Conservation (phyloP, 208 protist species). For the Leishmania guyanensis region DNA sequence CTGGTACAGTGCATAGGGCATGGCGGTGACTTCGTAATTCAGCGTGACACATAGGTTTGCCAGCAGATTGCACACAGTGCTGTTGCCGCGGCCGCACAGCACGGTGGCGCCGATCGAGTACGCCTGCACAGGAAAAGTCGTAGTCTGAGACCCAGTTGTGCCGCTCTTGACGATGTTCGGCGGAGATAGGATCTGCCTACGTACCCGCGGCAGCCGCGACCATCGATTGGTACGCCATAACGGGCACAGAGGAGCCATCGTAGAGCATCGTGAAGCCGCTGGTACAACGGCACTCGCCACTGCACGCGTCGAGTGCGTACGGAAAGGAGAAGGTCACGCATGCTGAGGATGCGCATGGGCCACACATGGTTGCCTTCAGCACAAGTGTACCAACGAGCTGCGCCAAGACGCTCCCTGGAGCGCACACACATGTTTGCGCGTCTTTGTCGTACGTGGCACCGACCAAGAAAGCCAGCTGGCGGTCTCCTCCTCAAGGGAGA, state of each 20-base stretch:
- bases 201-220: slow-evolving; percentile 12
- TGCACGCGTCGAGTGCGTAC: slow-evolving; percentile 27
- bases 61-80: slow-evolving; percentile 64
- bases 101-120: slow-evolving; percentile 50
- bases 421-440: slow-evolving; percentile 34
- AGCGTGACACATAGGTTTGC: slow-evolving; percentile 80
- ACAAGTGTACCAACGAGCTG: slow-evolving; percentile 36
- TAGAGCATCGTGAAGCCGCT: slow-evolving; percentile 52
- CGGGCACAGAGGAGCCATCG: slow-evolving; percentile 59
- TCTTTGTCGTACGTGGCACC: slow-evolving; percentile 39
- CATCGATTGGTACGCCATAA: slow-evolving; percentile 34
- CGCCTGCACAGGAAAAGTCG: slow-evolving; percentile 16
- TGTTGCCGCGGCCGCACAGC: slow-evolving; percentile 48
- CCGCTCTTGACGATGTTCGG: slow-evolving; percentile 58
- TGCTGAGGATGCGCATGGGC: slow-evolving; percentile 25
- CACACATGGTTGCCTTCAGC: slow-evolving; percentile 54
- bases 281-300: slow-evolving; percentile 33
- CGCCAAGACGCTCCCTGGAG: slow-evolving; percentile 39
- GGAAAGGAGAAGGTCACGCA: slow-evolving; percentile 46
- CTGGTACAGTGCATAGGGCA: slow-evolving; percentile 70
- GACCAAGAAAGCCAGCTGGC: slow-evolving; percentile 26
- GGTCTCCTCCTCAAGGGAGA: slow-evolving; percentile 51
- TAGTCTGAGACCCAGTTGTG: slow-evolving; percentile 15
- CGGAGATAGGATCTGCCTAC: slow-evolving; percentile 23
- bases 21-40: slow-evolving; percentile 44